Evolutionary conservation across 1,284 basidiomycete genomes (phyloP).

Genomic region (Heterobasidion parviporum): DNA sequence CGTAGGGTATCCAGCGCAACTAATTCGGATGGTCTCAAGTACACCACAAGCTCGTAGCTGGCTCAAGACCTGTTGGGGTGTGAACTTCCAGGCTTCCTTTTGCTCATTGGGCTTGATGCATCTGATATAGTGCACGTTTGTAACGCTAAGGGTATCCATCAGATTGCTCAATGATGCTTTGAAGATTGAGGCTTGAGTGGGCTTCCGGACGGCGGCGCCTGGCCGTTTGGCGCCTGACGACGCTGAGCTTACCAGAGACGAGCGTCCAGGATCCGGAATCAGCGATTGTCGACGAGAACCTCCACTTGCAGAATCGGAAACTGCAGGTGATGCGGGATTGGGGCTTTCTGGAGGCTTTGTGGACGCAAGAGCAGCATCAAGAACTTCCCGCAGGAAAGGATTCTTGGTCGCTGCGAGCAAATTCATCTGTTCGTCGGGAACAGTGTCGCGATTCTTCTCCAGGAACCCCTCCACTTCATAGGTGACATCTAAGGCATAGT

Average conservation of each 20-base stretch:
- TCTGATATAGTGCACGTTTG: constrained; percentile 98
- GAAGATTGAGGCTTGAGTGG: constrained; percentile 97
- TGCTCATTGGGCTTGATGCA: constrained; percentile 99
- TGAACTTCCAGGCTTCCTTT: constrained; percentile 96
- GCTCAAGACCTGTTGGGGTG: constrained; percentile 91
- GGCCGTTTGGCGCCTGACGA: constrained; percentile 44
- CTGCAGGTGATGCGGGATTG: constrained; percentile 58
- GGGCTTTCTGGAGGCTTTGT: constrained; percentile 58
- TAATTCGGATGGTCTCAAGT: constrained; percentile 97
- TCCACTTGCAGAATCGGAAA: constrained; percentile 66
- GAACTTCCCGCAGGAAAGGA: constrained; percentile 88
- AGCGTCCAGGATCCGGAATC: constrained; percentile 80
- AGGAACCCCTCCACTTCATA: constrained; percentile 98
- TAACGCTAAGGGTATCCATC: constrained; percentile 97
- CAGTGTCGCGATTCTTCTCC: constrained; percentile 98
- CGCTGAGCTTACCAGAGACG: constrained; percentile 53
- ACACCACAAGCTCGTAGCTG: constrained; percentile 99
- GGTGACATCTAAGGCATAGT: constrained; percentile 97
- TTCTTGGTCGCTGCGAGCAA: constrained; percentile 85
- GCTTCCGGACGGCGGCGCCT: constrained; percentile 76
- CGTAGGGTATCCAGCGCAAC: constrained; percentile 98
- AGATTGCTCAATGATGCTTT: constrained; percentile 90
- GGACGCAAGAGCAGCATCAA: constrained; percentile 81
- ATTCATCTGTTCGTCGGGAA: constrained; percentile 95
- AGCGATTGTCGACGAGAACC: constrained; percentile 72